Evolutionary conservation across 2,329 filamentous ascomycete genomes (phyloP).

Genomic region (Tetracladium maxilliforme): DNA sequence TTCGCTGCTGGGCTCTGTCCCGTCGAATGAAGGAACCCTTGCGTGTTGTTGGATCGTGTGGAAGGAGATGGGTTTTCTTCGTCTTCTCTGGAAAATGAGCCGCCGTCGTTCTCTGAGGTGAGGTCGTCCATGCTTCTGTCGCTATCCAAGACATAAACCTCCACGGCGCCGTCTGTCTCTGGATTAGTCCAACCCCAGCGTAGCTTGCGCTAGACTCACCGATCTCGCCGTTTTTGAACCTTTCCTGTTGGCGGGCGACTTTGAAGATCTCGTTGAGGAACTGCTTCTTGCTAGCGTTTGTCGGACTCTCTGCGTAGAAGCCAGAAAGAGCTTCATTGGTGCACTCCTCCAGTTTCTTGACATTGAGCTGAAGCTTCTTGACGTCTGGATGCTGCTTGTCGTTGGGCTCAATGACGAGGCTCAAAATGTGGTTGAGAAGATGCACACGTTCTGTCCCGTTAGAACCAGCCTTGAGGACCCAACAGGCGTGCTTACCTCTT

Average conservation of each 20-base stretch:
- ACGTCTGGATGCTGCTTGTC: constrained; percentile 34
- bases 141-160: not conserved
- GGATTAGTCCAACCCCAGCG: too few species aligned
- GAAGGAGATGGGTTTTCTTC: too few species aligned
- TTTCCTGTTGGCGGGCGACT: constrained; percentile 40
- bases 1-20: too few species aligned
- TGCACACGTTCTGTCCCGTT: constrained; percentile 36
- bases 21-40: too few species aligned
- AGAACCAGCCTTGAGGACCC: constrained; percentile 3
- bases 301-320: constrained; percentile 37
- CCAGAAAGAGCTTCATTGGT: constrained; percentile 41
- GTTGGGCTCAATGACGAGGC: constrained; percentile 26
- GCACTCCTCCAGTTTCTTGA: constrained; percentile 40
- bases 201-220: constrained; percentile 22
- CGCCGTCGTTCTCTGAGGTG: too few species aligned
- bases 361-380: constrained; percentile 26
- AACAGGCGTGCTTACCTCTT: constrained; percentile 30
- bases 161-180: not conserved
- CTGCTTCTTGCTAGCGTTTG: constrained; percentile 37
- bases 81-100: too few species aligned
- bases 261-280: constrained; percentile 47
- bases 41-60: too few species aligned
- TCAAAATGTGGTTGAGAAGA: constrained; percentile 44
- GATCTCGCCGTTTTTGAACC: constrained; percentile 38
- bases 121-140: too few species aligned